Evolutionary conservation across 2,329 filamentous ascomycete genomes (phyloP).

Genomic region (Colletotrichum lini): DNA sequence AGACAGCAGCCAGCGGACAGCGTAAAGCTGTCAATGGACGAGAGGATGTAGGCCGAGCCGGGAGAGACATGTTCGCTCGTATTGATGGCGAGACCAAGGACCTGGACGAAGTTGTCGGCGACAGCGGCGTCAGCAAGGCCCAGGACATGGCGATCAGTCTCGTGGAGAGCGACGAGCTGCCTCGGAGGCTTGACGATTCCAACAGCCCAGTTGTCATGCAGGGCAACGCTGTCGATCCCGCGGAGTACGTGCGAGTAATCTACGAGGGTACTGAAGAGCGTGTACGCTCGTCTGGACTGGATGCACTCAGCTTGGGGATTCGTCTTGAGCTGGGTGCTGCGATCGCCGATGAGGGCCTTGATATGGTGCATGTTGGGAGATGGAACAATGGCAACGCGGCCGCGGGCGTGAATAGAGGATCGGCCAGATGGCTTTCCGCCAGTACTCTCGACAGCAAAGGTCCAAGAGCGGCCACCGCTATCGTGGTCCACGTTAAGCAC

Average conservation of each 20-base stretch:
- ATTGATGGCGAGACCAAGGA: not conserved
- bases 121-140: not conserved
- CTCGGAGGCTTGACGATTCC: not conserved
- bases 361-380: not conserved
- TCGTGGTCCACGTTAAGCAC: not conserved
- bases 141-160: not conserved
- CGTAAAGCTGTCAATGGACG: conserved; percentile 2
- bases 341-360: not conserved
- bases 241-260: not conserved
- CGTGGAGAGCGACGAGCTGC: not conserved
- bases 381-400: not conserved
- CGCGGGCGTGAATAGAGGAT: not conserved
- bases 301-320: not conserved
- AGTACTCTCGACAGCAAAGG: not conserved
- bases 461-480: not conserved
- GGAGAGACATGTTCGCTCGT: conserved; percentile 3
- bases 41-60: not conserved
- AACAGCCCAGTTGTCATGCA: conserved; percentile 5
- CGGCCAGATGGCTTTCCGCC: not conserved
- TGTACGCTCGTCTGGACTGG: not conserved
- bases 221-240: not conserved
- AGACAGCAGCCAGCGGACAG: not conserved
- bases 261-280: not conserved
- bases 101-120: conserved; percentile 7
- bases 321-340: not conserved